Evolutionary conservation across 2,329 filamentous ascomycete species (phyloP).

Genomic region (Colletotrichum liaoningense): DNA sequence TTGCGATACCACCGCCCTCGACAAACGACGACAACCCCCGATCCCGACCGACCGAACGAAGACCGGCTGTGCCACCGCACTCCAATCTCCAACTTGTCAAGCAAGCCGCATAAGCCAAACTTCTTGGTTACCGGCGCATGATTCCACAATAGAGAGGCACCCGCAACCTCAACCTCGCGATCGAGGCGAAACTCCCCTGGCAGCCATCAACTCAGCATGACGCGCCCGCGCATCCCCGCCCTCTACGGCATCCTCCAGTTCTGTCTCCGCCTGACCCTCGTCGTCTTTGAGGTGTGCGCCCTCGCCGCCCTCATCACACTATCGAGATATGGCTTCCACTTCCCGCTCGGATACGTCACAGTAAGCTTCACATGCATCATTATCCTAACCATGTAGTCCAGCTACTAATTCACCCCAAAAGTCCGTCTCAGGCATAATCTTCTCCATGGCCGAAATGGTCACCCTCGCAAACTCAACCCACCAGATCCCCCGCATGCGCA

Average conservation of each 20-base stretch:
- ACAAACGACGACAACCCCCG: not conserved
- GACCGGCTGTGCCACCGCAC: not conserved
- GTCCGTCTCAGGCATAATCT: conserved; percentile 53
- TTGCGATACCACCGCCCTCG: not conserved
- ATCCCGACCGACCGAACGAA: not conserved
- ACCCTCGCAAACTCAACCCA: conserved; percentile 37
- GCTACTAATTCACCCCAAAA: not conserved
- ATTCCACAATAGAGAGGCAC: conserved; percentile 17
- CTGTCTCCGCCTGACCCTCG: conserved; percentile 36
- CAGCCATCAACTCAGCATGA: conserved; percentile 23
- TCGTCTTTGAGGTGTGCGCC: conserved; percentile 37
- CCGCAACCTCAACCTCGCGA: conserved; percentile 4
- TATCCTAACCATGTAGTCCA: not conserved
- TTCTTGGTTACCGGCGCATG: not conserved
- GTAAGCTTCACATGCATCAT: not conserved
- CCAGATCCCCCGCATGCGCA: conserved; percentile 36
- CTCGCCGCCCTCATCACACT: conserved; percentile 36
- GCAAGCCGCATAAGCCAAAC: too few relatives aligned
- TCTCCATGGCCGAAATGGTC: conserved; percentile 51
- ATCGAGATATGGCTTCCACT: conserved; percentile 32
- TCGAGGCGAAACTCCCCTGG: not conserved
- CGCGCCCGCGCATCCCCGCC: conserved; percentile 35
- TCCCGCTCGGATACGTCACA: conserved; percentile 35
- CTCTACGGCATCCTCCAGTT: conserved; percentile 38
- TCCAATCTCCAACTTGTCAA: not conserved